Evolutionary conservation across 805 yeast genomes (phyloP).

Genomic region (Candida hispaniensis): DNA sequence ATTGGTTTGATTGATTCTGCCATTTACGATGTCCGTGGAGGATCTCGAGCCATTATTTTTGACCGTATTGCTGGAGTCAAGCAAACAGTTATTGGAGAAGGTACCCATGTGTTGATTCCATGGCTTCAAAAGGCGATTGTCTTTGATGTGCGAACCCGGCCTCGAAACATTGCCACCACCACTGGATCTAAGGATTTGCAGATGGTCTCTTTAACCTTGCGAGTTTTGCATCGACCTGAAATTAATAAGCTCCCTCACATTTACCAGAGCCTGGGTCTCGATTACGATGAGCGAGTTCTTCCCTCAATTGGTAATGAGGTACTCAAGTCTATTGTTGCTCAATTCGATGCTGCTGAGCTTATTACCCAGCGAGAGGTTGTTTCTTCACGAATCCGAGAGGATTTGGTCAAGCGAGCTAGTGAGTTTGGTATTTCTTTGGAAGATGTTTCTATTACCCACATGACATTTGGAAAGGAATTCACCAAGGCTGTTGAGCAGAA

Average conservation of each 20-base stretch:
- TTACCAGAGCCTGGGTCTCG: constrained; percentile 84
- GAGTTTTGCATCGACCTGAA: constrained; percentile 92
- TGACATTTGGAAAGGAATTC: constrained; percentile 94
- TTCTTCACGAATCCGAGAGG: constrained; percentile 77
- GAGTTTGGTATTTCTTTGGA: constrained; percentile 89
- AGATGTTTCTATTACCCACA: constrained; percentile 95
- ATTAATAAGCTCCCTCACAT: constrained; percentile 70
- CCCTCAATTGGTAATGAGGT: constrained; percentile 99
- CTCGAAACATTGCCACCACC: constrained; percentile 83
- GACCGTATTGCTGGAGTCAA: constrained; percentile 87
- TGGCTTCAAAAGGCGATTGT: constrained; percentile 90
- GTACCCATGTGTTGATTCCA: constrained; percentile 89
- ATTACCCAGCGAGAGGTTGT: constrained; percentile 97
- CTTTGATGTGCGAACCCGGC: constrained; percentile 88
- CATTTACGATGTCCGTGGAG: constrained; percentile 91
- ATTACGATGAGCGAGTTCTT: constrained; percentile 91
- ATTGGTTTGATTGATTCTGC: constrained; percentile 57
- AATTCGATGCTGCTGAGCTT: constrained; percentile 94
- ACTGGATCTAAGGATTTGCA: constrained; percentile 97
- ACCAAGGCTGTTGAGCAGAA: constrained; percentile 98
- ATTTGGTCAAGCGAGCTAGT: constrained; percentile 66
- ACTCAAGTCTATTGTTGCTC: constrained; percentile 92
- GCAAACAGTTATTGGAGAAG: constrained; percentile 85
- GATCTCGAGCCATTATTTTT: constrained; percentile 89
- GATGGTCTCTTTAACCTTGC: constrained; percentile 82